These are phyloP conservation scores for Zizania latifolia DNA, from an alignment of 176 grass and related monocot genomes.

Conservation along the genomic window DNA sequence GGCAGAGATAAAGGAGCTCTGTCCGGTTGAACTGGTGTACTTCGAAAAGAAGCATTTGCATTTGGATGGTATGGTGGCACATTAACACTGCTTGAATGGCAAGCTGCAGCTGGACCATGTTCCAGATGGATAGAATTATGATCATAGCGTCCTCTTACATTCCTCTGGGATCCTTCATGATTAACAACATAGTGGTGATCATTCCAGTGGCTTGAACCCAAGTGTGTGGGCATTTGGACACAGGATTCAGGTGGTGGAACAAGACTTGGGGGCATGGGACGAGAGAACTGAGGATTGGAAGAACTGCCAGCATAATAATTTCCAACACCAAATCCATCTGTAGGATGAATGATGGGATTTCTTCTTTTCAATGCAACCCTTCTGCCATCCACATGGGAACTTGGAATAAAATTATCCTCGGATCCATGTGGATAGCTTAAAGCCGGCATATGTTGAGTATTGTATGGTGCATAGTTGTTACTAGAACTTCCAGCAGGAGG, in stretches of 20 bases:
- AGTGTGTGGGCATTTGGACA: conserved; percentile 14
- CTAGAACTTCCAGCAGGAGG: conserved; percentile 45
- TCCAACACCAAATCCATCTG: conserved; percentile 14
- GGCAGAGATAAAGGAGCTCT: conserved; percentile 32
- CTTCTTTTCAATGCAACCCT: conserved; percentile 50
- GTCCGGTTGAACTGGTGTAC: conserved; percentile 30
- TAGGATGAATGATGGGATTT: conserved; percentile 39
- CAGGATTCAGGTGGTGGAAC: conserved; percentile 26
- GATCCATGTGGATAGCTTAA: conserved; percentile 38
- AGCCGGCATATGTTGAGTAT: conserved; percentile 16
- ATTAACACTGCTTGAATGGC: conserved; percentile 34
- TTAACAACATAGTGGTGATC: conserved; percentile 26
- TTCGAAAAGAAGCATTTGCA: conserved; percentile 23
- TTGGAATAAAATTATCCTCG: conserved; percentile 35
- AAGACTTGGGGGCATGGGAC: conserved; percentile 29
- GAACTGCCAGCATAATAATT: conserved; percentile 40
- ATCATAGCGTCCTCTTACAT: conserved; percentile 52
- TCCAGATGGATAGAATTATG: conserved; percentile 28
- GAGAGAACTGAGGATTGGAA: conserved; percentile 37
- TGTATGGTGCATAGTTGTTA: conserved; percentile 32
- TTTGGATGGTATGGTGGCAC: conserved; percentile 32
- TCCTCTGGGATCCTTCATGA: conserved; percentile 61
- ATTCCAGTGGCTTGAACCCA: conserved; percentile 28
- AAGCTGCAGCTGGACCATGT: conserved; percentile 27
- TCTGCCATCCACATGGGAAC: conserved; percentile 37